These are phyloP conservation scores for Pythium aristosporum DNA, from an alignment of 352 stramenopile genomes.

Conservation along the genomic window DNA sequence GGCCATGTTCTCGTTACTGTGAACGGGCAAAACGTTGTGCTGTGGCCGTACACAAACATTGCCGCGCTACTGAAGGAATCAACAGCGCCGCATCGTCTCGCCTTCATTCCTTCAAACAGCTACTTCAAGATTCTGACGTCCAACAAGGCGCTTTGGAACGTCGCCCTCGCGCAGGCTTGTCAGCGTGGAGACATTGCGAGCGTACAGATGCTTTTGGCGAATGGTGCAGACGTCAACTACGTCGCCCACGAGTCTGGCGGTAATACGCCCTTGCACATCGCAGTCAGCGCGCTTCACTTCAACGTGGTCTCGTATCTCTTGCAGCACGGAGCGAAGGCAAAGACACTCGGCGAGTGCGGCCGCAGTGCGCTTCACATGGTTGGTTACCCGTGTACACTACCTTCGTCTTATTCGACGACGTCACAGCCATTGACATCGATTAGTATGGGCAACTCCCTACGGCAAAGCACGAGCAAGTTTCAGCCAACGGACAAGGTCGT, in stretches of 20 bases:
- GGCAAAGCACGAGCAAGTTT: slow-evolving; percentile 30
- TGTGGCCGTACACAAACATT: slow-evolving; percentile 83
- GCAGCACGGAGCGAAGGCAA: slow-evolving; percentile 83
- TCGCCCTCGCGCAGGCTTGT: slow-evolving; percentile 84
- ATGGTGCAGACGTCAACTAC: slow-evolving; percentile 88
- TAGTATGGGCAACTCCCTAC: slow-evolving; percentile 24
- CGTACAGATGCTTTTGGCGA: slow-evolving; percentile 87
- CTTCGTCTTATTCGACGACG: slow-evolving; percentile 31
- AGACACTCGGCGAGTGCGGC: slow-evolving; percentile 63
- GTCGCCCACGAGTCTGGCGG: slow-evolving; percentile 76
- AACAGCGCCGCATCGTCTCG: slow-evolving; percentile 66
- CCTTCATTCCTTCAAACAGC: slow-evolving; percentile 80
- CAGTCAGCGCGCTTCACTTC: slow-evolving; percentile 78
- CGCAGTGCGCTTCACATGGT: slow-evolving; percentile 81
- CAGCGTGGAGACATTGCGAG: slow-evolving; percentile 81
- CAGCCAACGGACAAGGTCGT: slow-evolving; percentile 57
- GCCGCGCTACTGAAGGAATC: slow-evolving; percentile 62
- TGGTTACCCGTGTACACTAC: slow-evolving; percentile 61
- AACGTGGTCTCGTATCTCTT: slow-evolving; percentile 87
- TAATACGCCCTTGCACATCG: slow-evolving; percentile 79
- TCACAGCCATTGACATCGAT: background rate
- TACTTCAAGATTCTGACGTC: slow-evolving; percentile 89
- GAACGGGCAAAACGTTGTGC: slow-evolving; percentile 85
- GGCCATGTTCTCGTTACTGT: slow-evolving; percentile 82
- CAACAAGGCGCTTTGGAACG: slow-evolving; percentile 88